Evolutionary conservation across 2,329 filamentous ascomycete species (phyloP), one percentile per base, ranked within the genome.

Genomic region (Claviceps paspali): DNA sequence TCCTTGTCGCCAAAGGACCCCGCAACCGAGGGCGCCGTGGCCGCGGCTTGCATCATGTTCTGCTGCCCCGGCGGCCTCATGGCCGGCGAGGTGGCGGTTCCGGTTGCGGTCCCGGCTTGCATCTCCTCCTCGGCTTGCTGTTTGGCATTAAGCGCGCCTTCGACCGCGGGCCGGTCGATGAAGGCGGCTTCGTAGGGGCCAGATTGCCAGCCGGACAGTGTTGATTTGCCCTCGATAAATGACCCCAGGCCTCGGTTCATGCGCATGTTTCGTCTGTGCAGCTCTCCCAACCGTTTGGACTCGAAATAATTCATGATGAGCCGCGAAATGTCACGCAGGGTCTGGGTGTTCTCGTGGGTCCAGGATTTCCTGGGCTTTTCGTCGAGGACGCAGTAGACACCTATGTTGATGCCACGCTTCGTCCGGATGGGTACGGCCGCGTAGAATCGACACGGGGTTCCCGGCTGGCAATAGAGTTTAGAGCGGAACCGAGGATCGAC

Each of bases 361-460:
- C 59, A 54, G 2, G 9, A 18, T 19, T 34, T 12, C 4, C 17
- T 35, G 31, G 29, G 36, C 1, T 12, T 42, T 32, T 33, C 43
- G 9, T 27, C 30, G 29, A 44, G 39, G 3, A 63, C 51, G 32
- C 55, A 61, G 12, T 55, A 57, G 0, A 58, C 54, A 4, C 62
- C 62, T 4, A 65, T 65, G 37, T 63, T 60, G 40, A 64, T 56
- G 11, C 60, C 62, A 3, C 51, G 45, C 0, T 45, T 50, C 0
- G 57, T 59, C 0, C 57, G 54, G 10, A 65, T 62, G 2, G 62
- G 62, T 0, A 62, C 57, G 0, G 52, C 61, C 0, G 60, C 60
- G 29, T 63, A 65, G 38, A 65, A 65, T 1, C 51, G 48, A 9
- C 47, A 46, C 1, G 43, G 39, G 0, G 50, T 45, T 15, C 50